These are phyloP conservation scores for Fusarium pilosicola DNA, from an alignment of 2,329 filamentous ascomycete species.

Conservation along the genomic window DNA sequence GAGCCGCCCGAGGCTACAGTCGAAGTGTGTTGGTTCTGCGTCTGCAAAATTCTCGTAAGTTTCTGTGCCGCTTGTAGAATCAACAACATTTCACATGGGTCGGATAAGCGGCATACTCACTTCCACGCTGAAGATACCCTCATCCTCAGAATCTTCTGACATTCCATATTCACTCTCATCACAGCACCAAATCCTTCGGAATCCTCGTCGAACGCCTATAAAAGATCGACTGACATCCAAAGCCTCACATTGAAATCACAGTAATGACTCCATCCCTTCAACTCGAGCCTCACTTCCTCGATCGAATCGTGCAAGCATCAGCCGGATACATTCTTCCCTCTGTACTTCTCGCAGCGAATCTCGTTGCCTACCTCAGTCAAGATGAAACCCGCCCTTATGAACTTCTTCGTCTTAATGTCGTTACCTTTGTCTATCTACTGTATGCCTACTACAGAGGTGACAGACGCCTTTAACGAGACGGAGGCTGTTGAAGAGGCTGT, in stretches of 20 bases:
- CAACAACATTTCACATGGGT: neutral
- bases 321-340: neutral
- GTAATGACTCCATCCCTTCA: neutral
- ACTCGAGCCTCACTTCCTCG: rapidly evolving
- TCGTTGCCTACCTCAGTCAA: neutral
- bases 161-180: too few species aligned
- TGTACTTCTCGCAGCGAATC: neutral
- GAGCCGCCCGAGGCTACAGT: too few species aligned
- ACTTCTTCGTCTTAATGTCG: neutral
- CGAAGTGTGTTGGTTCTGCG: neutral
- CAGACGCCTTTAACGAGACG: too few species aligned
- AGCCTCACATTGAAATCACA: too few species aligned
- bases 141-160: too few species aligned
- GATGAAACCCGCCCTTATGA: neutral
- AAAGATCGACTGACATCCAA: too few species aligned
- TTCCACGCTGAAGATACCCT: neutral
- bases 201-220: too few species aligned
- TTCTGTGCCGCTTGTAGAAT: neutral
- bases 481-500: too few species aligned
- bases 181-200: too few species aligned
- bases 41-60: too few species aligned
- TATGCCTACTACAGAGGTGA: neutral
- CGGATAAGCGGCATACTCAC: neutral
- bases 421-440: neutral
- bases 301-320: neutral